Evolutionary conservation across 768 basidiomycete species (phyloP).

Genomic region (Hysterangium stoloniferum): DNA sequence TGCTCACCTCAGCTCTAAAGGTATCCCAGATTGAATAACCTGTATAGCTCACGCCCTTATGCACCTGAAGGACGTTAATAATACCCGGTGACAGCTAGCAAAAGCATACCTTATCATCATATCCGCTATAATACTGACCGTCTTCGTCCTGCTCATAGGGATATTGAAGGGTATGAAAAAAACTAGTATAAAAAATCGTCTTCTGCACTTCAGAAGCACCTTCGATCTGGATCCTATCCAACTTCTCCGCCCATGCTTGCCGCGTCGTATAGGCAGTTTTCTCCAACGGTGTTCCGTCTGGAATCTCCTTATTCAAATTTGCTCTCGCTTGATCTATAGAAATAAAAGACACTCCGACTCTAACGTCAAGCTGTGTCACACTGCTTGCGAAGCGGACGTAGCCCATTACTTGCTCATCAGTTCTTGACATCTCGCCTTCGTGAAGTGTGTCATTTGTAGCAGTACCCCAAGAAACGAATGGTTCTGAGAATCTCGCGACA

Average conservation of each 20-base stretch:
- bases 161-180: slow-evolving; percentile 64
- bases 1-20: slow-evolving; percentile 8
- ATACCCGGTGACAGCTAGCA: neutral
- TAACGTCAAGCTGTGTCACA: slow-evolving; percentile 37
- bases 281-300: slow-evolving; percentile 40
- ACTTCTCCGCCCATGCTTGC: slow-evolving; percentile 48
- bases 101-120: slow-evolving; percentile 45
- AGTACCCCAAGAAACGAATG: slow-evolving; percentile 40
- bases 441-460: slow-evolving; percentile 36
- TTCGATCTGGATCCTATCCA: slow-evolving; percentile 42
- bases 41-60: slow-evolving; percentile 62
- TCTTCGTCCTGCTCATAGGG: slow-evolving; percentile 70
- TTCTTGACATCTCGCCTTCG: slow-evolving; percentile 22
- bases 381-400: slow-evolving; percentile 22
- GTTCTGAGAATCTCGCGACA: slow-evolving; percentile 27
- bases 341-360: slow-evolving; percentile 69
- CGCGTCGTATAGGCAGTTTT: slow-evolving; percentile 42
- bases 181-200: slow-evolving; percentile 46
- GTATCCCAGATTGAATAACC: slow-evolving; percentile 76
- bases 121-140: slow-evolving; percentile 67
- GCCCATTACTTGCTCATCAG: slow-evolving; percentile 43
- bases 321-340: slow-evolving; percentile 55
- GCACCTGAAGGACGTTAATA: slow-evolving; percentile 18
- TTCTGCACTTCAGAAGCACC: slow-evolving; percentile 42
- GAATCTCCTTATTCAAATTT: slow-evolving; percentile 44